phyloP scores from a whole-genome alignment of 306 rosid species.

The Corylus americana region DNA sequence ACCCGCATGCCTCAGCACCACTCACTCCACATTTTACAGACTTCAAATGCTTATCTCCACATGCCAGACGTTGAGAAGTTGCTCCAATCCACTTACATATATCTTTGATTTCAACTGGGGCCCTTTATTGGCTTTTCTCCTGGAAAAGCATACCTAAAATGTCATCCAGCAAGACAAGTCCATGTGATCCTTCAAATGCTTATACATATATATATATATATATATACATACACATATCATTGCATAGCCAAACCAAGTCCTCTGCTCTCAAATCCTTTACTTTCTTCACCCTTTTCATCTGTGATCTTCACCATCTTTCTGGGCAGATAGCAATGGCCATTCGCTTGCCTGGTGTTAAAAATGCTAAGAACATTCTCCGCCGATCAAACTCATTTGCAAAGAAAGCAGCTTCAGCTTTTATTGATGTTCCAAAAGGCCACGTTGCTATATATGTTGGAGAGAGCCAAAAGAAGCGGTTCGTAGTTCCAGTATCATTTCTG shows the following conservation, averaged over 20 bases:
- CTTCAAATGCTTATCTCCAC: neutral
- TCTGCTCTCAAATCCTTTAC: neutral
- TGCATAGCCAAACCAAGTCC: slow-evolving; percentile 2
- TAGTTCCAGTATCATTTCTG: slow-evolving; percentile 46
- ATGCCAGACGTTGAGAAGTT: too few species aligned
- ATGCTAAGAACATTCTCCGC: too few species aligned
- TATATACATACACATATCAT: neutral
- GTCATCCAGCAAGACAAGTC: too few species aligned
- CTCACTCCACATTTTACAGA: neutral
- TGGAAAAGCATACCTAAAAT: too few species aligned
- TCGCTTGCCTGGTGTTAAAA: too few species aligned
- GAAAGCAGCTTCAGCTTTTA: slow-evolving; percentile 14
- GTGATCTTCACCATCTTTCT: neutral
- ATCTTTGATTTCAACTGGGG: too few species aligned
- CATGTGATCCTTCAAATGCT: too few species aligned
- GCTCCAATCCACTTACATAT: too few species aligned
- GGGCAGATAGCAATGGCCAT: too few species aligned
- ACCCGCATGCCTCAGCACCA: neutral
- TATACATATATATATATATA: neutral
- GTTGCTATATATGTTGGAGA: slow-evolving; percentile 60
- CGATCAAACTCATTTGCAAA: slow-evolving; percentile 10
- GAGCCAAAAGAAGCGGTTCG: slow-evolving; percentile 32
- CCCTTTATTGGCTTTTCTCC: too few species aligned
- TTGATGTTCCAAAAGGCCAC: slow-evolving; percentile 48
- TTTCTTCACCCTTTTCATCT: neutral